A percentile compares a stretch with the other conserved stretches of the same genome.
Conservation (phyloP, 2,329 filamentous ascomycete species). For the Exophiala dermatitidis region DNA sequence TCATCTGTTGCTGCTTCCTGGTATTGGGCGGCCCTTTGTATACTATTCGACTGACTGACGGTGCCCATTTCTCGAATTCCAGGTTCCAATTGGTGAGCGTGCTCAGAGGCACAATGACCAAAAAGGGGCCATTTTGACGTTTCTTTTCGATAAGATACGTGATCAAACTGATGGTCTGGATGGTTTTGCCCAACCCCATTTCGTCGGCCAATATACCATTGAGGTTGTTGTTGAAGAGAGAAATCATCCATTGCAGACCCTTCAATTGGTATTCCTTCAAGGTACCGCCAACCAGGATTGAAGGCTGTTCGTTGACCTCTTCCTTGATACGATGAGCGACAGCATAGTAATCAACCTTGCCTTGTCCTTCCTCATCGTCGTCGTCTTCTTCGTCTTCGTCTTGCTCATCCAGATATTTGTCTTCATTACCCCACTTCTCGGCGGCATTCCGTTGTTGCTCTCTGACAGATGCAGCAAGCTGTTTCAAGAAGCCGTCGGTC, state of each 20-base stretch:
- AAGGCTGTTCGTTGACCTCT: slow-evolving; percentile 74
- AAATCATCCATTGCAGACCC: slow-evolving; percentile 99
- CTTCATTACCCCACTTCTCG: slow-evolving; percentile 64
- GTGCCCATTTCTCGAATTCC: slow-evolving; percentile 98
- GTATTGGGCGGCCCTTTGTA: slow-evolving; percentile 92
- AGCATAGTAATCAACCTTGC: slow-evolving; percentile 97
- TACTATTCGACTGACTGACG: slow-evolving; percentile 74
- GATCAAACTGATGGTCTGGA: slow-evolving; percentile 95
- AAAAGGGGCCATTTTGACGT: slow-evolving; percentile 79
- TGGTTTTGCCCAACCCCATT: slow-evolving; percentile 99
- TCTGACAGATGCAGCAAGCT: slow-evolving; percentile 90
- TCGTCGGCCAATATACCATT: slow-evolving; percentile 98
- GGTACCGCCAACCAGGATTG: slow-evolving; percentile 80
- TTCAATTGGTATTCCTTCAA: slow-evolving; percentile 98
- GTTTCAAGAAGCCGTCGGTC: slow-evolving; percentile 93
- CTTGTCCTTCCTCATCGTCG: slow-evolving; percentile 59
- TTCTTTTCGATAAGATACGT: slow-evolving; percentile 97
- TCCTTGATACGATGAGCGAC: slow-evolving; percentile 95
- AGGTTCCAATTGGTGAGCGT: slow-evolving; percentile 98
- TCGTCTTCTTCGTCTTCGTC: slow-evolving; percentile 60
- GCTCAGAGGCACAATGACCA: slow-evolving; percentile 94
- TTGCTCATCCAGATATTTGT: slow-evolving; percentile 46
- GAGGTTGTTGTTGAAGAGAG: slow-evolving; percentile 98
- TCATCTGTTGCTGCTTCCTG: slow-evolving; percentile 84
- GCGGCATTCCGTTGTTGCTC: slow-evolving; percentile 80